phyloP scores from a whole-genome alignment of 148 eudicot species.

The Pharnaceum exiguum region DNA sequence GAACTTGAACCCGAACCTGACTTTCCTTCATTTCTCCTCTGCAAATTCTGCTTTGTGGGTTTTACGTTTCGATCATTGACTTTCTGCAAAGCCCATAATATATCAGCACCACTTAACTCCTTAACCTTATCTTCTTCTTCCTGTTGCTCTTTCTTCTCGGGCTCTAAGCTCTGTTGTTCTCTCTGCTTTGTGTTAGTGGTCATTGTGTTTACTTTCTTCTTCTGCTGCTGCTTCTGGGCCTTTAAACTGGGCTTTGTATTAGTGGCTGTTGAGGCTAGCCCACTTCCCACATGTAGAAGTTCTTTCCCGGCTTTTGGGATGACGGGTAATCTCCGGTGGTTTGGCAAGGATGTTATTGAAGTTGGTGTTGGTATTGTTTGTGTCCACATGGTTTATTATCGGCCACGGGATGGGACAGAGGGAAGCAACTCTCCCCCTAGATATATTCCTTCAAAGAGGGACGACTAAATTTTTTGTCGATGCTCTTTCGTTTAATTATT shows the following conservation, averaged over 20 bases:
- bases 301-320: conserved; percentile 1
- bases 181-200: too few species aligned
- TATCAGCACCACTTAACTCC: conserved; percentile 44
- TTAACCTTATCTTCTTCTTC: conserved; percentile 3
- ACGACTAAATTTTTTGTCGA: not conserved
- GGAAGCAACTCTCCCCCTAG: too few species aligned
- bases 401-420: not conserved
- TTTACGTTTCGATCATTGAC: conserved; percentile 32
- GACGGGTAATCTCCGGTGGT: not conserved
- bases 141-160: not conserved
- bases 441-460: not conserved
- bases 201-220: too few species aligned
- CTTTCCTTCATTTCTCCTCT: not conserved
- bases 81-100: conserved; percentile 40
- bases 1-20: not conserved
- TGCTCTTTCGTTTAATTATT: too few species aligned
- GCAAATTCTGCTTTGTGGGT: conserved; percentile 15
- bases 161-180: too few species aligned
- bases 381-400: conserved; percentile 18
- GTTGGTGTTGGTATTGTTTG: not conserved
- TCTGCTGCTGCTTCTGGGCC: too few species aligned
- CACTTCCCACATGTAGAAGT: not conserved
- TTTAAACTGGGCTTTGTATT: too few species aligned
- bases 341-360: not conserved
- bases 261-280: too few species aligned